Evolutionary conservation across 2,329 filamentous ascomycete genomes (phyloP).

Genomic region (Diaporthe nobilis): DNA sequence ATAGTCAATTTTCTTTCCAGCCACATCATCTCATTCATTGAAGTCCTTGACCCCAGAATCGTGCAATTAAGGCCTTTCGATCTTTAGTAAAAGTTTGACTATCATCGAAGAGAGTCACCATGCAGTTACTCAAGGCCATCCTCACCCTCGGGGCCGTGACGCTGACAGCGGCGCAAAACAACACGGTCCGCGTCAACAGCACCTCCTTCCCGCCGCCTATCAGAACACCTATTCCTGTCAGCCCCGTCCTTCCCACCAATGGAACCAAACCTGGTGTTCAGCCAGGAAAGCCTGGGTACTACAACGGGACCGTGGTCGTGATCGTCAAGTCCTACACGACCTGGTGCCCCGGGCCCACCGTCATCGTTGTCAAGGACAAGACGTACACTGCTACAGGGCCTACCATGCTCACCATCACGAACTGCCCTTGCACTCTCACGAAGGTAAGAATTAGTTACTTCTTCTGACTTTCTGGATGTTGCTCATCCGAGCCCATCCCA

Average conservation of each 20-base stretch:
- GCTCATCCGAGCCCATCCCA: neutral
- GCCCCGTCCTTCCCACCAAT: neutral
- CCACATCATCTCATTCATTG: neutral
- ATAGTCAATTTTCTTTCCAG: neutral
- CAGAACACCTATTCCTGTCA: neutral
- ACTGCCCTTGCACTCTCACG: conserved; percentile 32
- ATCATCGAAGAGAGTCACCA: neutral
- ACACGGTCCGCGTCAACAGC: neutral
- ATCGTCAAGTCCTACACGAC: conserved; percentile 6
- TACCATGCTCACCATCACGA: conserved; percentile 24
- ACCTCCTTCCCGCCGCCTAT: neutral
- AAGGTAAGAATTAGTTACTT: neutral
- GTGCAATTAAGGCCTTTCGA: neutral
- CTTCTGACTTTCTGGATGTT: rapidly evolving
- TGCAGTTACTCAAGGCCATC: neutral
- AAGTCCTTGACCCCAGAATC: neutral
- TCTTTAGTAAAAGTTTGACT: neutral
- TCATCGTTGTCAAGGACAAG: neutral
- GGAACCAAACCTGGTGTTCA: neutral
- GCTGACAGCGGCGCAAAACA: conserved; percentile 10
- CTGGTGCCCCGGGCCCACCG: conserved; percentile 1
- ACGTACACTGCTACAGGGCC: conserved; percentile 14
- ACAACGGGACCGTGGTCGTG: neutral
- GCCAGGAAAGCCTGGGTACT: neutral
- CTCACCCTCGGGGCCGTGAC: neutral